Evolutionary conservation across 2,329 filamentous ascomycete species (phyloP), one percentile per base, ranked within the genome.

Genomic region (Piedraia hortae): DNA sequence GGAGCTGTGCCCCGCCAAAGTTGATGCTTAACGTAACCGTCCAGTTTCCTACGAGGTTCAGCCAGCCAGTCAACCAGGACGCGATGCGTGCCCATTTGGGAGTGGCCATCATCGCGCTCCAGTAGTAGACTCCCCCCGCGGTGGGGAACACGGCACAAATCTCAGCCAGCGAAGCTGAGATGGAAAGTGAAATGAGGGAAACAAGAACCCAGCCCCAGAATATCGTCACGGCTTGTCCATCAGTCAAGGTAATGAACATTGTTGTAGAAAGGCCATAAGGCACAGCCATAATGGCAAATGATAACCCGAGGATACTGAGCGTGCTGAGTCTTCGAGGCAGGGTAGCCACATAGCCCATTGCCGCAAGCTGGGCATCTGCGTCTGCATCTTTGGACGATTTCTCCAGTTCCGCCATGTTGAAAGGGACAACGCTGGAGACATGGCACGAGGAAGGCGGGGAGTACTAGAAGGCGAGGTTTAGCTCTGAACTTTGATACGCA

Each of bases 251-350:
- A 38, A 71, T 67, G 44, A 61, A 64, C 29, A 74, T 50, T 2
- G 67, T 73, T 9, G 68, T 72, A 14, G 54, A 61, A 16, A 72
- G 50, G 16, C 67, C 67, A 32, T 65, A 70, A 1, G 64, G 64
- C 6, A 65, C 64, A 6, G 67, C 67, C 64, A 74, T 73, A 41
- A 75, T 73, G 22, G 67, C 68, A 37, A 74, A 74, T 19, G 64
- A 70, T 44, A 67, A 36, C 22, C 68, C 68, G 19, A 74, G 48
- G 13, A 74, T 61, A 35, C 61, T 67, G 35, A 72, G 43, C 64
- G 72, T 72, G 38, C 59, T 63, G 30, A 73, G 41, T 32, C 61
- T 64, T 27, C 66, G 53, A 9, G 66, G 65, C 19, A 74, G 39
- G 38, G 72, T 66, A 23, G 54, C 52, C 43, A 59, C 59, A 50